Percentiles rank a stretch among this genome's conserved stretches.
Conservation (phyloP, 208 protist species). For the Leishmania guyanensis region DNA sequence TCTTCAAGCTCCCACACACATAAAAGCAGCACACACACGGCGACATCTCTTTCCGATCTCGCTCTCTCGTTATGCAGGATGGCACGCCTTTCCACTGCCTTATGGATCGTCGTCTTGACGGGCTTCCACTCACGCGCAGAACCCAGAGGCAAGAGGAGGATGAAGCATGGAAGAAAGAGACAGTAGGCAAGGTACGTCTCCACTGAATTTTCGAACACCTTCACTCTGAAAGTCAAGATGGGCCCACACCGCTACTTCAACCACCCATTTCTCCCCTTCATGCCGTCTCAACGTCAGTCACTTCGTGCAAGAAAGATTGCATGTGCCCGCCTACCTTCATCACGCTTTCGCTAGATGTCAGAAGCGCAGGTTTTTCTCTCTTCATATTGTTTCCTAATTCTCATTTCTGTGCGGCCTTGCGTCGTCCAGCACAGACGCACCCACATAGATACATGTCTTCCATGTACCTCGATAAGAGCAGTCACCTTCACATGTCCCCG, state of each 20-base stretch:
- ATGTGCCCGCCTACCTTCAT: background rate
- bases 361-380: background rate
- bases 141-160: background rate
- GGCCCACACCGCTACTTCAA: background rate
- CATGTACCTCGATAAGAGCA: background rate
- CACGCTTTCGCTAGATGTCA: background rate
- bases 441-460: background rate
- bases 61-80: background rate
- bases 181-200: background rate
- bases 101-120: background rate
- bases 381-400: background rate
- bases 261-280: background rate
- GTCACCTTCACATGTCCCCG: background rate
- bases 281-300: background rate
- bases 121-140: background rate
- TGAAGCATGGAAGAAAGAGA: background rate
- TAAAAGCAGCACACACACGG: background rate
- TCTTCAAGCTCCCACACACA: background rate
- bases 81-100: background rate
- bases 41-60: background rate
- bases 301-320: background rate
- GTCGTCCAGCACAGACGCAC: background rate
- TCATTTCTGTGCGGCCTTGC: background rate
- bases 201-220: background rate
- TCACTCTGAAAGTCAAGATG: background rate